phyloP scores from a whole-genome alignment of 306 rosid genomes.

The Fagus sylvatica region DNA sequence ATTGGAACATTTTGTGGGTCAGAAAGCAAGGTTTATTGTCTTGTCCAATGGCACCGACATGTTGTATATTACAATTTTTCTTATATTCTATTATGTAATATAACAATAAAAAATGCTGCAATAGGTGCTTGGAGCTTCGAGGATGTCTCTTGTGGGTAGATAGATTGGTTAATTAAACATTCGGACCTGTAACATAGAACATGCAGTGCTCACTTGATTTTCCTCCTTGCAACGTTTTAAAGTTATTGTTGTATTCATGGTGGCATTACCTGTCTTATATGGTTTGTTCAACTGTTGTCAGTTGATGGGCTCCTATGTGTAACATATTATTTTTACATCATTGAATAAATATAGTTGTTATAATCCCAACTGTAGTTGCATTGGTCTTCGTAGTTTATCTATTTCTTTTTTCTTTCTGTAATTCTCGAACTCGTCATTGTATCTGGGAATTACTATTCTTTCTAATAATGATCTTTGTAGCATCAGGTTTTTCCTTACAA shows the following conservation, averaged over 20 bases:
- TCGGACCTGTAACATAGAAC: constrained; percentile 13
- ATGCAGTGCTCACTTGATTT: constrained; percentile 13
- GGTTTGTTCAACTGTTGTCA: background rate
- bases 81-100: constrained; percentile 2
- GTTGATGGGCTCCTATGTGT: background rate
- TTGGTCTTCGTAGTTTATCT: background rate
- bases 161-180: background rate
- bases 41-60: background rate
- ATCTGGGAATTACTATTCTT: no score
- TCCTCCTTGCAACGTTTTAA: background rate
- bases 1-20: background rate
- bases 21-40: background rate
- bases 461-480: no score
- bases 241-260: background rate
- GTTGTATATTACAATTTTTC: background rate
- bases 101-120: constrained; percentile 11
- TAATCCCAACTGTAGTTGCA: background rate
- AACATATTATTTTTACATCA: background rate
- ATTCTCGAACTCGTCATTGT: no score
- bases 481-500: no score
- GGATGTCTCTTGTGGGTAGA: background rate
- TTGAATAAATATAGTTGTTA: background rate
- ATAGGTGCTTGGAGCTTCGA: background rate
- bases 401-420: no score
- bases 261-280: background rate